Evolutionary conservation across 768 basidiomycete genomes (phyloP).

Genomic region (Chalciporus sphaerocephalus): DNA sequence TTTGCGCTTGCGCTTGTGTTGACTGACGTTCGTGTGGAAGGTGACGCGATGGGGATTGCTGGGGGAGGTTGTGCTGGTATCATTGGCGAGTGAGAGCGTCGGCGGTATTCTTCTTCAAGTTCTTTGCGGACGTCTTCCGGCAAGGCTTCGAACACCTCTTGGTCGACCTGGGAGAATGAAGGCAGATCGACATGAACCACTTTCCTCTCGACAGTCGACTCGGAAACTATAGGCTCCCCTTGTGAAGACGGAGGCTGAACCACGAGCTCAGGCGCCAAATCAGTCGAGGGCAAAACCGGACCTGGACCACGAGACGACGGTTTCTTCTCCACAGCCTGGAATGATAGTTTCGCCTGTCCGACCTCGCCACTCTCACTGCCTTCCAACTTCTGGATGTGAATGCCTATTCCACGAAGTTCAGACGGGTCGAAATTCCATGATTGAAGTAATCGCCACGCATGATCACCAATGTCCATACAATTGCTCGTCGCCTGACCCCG

Average conservation of each 20-base stretch:
- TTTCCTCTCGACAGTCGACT: slow-evolving; percentile 11
- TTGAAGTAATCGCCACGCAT: slow-evolving; percentile 71
- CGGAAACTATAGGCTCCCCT: slow-evolving; percentile 15
- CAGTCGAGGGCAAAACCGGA: slow-evolving; percentile 2
- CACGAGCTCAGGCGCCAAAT: slow-evolving; percentile 16
- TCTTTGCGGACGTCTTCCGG: slow-evolving; percentile 68
- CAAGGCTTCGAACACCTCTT: slow-evolving; percentile 62
- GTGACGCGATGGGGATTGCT: slow-evolving; percentile 16
- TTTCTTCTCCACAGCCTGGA: slow-evolving; percentile 34
- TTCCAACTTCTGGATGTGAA: slow-evolving; percentile 89
- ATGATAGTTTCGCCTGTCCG: slow-evolving; percentile 62
- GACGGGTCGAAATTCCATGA: slow-evolving; percentile 73
- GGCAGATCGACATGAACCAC: slow-evolving; percentile 44
- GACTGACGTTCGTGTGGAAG: slow-evolving; percentile 15
- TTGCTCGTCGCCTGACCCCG: slow-evolving; percentile 74
- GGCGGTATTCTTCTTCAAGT: slow-evolving; percentile 61
- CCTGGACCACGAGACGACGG: background rate
- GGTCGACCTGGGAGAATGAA: slow-evolving; percentile 73
- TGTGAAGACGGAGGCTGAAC: slow-evolving; percentile 35
- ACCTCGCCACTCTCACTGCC: slow-evolving; percentile 33
- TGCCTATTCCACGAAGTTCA: slow-evolving; percentile 88
- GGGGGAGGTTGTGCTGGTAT: slow-evolving; percentile 11
- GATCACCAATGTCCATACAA: slow-evolving; percentile 61
- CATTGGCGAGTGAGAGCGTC: slow-evolving; percentile 52
- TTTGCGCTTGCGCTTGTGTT: slow-evolving; percentile 45